These are phyloP conservation scores for Castanea crenata DNA, from an alignment of 306 rosid genomes.

Conservation along the genomic window DNA sequence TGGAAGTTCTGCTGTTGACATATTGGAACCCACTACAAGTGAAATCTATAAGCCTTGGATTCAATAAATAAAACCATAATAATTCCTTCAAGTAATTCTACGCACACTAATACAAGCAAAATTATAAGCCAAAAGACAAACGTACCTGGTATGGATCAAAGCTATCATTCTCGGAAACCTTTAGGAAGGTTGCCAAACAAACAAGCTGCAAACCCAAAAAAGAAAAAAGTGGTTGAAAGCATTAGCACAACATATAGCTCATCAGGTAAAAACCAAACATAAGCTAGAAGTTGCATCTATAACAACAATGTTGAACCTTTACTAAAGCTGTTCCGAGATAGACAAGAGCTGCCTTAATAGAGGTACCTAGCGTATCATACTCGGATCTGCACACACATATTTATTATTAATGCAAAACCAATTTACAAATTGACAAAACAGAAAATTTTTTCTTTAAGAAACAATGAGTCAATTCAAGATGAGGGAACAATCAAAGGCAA, in stretches of 20 bases:
- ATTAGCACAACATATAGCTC: constrained; percentile 4
- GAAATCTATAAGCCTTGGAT: background rate
- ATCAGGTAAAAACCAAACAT: constrained; percentile 5
- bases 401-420: background rate
- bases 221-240: background rate
- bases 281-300: background rate
- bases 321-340: constrained; percentile 93
- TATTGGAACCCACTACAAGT: background rate
- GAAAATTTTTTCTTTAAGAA: too few relatives aligned
- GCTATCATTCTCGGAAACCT: constrained; percentile 89
- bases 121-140: constrained; percentile 1
- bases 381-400: constrained; percentile 67
- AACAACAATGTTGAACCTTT: constrained; percentile 51
- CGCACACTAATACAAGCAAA: background rate
- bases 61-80: background rate
- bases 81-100: background rate
- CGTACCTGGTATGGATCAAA: constrained; percentile 96
- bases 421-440: background rate
- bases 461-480: too few relatives aligned
- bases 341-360: constrained; percentile 82
- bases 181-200: constrained; percentile 94
- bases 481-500: too few relatives aligned
- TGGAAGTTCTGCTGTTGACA: background rate
- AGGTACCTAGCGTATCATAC: constrained; percentile 96
- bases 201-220: constrained; percentile 61